These are phyloP conservation scores for Hansenula sp. DNA, from an alignment of 1,139 yeast genomes.

Conservation along the genomic window DNA sequence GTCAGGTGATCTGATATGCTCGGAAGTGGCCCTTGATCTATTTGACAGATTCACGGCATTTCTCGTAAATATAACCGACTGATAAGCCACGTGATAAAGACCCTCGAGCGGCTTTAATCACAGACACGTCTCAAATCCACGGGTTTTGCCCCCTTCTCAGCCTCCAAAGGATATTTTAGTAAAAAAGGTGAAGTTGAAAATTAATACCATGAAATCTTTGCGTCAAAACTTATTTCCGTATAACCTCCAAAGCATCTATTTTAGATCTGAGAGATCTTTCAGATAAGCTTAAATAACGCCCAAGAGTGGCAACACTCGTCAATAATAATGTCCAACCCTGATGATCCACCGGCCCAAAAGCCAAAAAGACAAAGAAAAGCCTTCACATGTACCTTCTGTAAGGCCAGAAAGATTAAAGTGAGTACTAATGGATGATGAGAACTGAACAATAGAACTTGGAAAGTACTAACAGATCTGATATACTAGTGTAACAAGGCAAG, in stretches of 20 bases:
- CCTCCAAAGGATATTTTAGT: no score
- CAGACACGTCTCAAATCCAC: no score
- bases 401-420: conserved; percentile 11
- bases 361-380: neutral
- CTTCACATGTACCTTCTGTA: neutral
- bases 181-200: no score
- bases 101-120: no score
- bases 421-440: neutral
- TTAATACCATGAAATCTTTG: neutral
- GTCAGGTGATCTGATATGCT: no score
- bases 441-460: no score
- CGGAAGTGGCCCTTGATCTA: no score
- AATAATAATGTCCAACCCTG: neutral
- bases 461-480: no score
- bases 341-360: neutral
- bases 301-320: neutral
- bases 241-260: neutral
- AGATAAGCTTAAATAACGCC: neutral
- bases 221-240: neutral
- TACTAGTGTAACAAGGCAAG: conserved; percentile 11
- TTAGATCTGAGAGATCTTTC: neutral
- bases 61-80: no score
- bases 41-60: no score
- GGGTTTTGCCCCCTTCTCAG: no score
- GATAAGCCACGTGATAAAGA: no score